A percentile compares a stretch with the other conserved stretches of the same genome.
phyloP scores from a whole-genome alignment of 176 grass and related monocot species.

The Rhynchospora breviuscula region DNA sequence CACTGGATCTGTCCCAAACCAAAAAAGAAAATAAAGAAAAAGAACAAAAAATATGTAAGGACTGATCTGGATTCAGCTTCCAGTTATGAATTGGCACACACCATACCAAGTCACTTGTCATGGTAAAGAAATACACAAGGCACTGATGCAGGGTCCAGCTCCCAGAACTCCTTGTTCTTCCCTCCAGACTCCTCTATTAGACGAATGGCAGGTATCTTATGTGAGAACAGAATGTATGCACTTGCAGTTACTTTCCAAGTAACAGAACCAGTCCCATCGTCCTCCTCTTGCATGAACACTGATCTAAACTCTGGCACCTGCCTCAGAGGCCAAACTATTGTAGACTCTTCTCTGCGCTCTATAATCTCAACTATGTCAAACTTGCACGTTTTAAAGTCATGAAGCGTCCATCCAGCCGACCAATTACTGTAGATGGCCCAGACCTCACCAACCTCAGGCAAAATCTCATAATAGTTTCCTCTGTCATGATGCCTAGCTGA shows the following conservation, averaged over 20 bases:
- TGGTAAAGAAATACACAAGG: constrained; percentile 41
- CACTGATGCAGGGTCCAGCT: constrained; percentile 77
- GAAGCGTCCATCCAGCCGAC: constrained; percentile 40
- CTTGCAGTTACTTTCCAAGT: constrained; percentile 29
- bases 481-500: not conserved
- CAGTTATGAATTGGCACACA: too few species aligned
- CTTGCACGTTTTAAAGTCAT: constrained; percentile 30
- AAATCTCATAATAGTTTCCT: constrained; percentile 31
- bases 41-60: too few species aligned
- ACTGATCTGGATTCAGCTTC: too few species aligned
- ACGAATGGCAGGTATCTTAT: constrained; percentile 49
- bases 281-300: constrained; percentile 52
- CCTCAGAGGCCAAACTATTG: constrained; percentile 33
- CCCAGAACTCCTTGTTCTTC: constrained; percentile 50
- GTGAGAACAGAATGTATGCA: constrained; percentile 60
- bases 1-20: too few species aligned
- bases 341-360: constrained; percentile 28
- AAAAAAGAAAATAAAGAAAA: too few species aligned
- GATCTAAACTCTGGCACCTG: constrained; percentile 48
- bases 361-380: constrained; percentile 49
- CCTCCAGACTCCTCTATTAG: constrained; percentile 48
- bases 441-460: constrained; percentile 48
- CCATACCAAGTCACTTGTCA: not conserved
- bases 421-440: constrained; percentile 78
- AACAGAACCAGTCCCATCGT: not conserved